Evolutionary conservation across 2,329 filamentous ascomycete species (phyloP), one percentile per base, ranked within the genome.

Genomic region (Hymenoscyphus infarciens): DNA sequence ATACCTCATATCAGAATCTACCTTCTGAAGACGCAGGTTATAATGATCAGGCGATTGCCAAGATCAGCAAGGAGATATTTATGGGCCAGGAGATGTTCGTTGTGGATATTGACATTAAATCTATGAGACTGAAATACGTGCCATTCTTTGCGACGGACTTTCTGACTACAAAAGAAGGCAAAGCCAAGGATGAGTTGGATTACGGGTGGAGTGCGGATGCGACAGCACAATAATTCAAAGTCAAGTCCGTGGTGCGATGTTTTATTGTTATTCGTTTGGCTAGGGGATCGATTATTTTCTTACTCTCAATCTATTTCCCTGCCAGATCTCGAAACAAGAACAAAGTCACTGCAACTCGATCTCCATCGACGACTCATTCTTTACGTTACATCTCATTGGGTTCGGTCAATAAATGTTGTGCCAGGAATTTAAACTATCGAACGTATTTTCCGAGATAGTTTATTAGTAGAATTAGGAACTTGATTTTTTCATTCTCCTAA

Each of bases 31-130:
- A 56, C 33, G 15, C 45, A 27, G 15, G 19, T 39, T 31, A 55
- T 16, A 56, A 27, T n/a, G 15, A 35, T 33, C 27, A 45, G 16
- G 56, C 56, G 4, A 15, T 59, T 49, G 61, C 35, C 3, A 56
- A 55, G 33, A 62, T 62, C 29, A 58, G 61, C 27, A 62, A 45
- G 42, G 61, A 62, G 22, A n/a, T 49, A 7, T 62, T 59, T 33
- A 42, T 62, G 56, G 61, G 61, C 13, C 61, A 62, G 31, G 54
- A n/a, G 33, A 62, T 62, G 61, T 57, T 59, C 29, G 61, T 59
- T 7, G 61, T 62, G 35, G 61, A 62, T 62, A 56, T 62, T 33
- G 49, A 19, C 6, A 38, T 59, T 25, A 8, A 13, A 25, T 56
- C 49, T 5, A 19, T 15, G 25, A 56, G 56, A 16, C 22, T 55